Base-by-base conservation (phyloP, 371 early-diverging fungal genomes). In the Lichtheimia ornata region DNA sequence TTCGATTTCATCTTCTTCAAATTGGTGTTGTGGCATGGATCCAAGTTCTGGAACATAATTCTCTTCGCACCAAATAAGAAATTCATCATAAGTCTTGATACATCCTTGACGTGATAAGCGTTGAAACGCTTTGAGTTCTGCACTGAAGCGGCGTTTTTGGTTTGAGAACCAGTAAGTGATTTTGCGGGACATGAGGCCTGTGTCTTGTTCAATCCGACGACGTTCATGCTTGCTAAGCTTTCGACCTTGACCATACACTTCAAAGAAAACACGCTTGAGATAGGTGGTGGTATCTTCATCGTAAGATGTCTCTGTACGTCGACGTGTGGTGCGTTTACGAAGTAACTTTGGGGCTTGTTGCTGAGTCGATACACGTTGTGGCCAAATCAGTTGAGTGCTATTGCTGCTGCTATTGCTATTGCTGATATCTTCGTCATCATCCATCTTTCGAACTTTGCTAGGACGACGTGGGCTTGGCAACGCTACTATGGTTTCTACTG, bases 151-250 rank as follows among this genome's bases (percentile, higher is more conserved):
- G 35, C 79, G 61, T 25, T 76, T 75, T 25, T 73, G 76, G 49
- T 79, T 79, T 4, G 79, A 76, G 41, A 79, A 73, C 79, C 79
- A 79, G 44, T 79, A 79, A 13, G 79, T 79, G 28, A 79, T 70
- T 25, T 70, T 75, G n/a, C 79, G 69, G 14, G 76, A 66, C 12
- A 65, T 59, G 13, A 79, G 50, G 0, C 73, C 73, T 14, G 76
- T 79, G 11, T 64, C 59, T 15, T 50, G n/a, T n/a, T 65, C 65
- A 15, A 74, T 64, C 47, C 58, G 25, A 11, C n/a, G 41, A 0
- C 76, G 54, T 49, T 76, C 72, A 13, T 58, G 49, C 15, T 72
- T 73, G 30, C 70, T 74, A 6, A 76, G 53, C 41, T 72, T 76
- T 25, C 60, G 53, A 13, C 60, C 52, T 15, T 59, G 24, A 42